Evolutionary conservation across 2,329 filamentous ascomycete genomes (phyloP).

Genomic region (Cylindrodendrum hubeiense): DNA sequence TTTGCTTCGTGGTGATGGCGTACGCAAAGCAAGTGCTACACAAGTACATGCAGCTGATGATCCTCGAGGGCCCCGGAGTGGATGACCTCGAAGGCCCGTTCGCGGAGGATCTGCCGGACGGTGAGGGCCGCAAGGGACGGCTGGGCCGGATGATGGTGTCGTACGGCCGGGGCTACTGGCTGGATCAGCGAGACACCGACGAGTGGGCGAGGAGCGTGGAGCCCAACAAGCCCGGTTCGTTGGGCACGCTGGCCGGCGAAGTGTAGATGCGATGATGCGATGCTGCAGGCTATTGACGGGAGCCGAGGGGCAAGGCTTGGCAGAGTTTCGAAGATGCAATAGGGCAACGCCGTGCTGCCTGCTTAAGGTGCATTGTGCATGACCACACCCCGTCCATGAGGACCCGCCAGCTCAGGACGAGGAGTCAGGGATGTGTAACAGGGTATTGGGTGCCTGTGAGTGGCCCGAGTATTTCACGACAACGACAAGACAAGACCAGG

Average conservation of each 20-base stretch:
- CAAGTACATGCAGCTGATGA: conserved; percentile 65
- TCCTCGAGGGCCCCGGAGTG: conserved; percentile 61
- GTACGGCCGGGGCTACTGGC: conserved; percentile 83
- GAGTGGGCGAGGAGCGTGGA: conserved; percentile 75
- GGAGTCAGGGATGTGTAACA: background rate
- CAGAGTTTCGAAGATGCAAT: background rate
- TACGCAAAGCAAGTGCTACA: conserved; percentile 84
- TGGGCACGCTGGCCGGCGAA: conserved; percentile 52
- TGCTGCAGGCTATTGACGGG: conserved; percentile 21
- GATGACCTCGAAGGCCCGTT: conserved; percentile 75
- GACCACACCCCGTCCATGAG: background rate
- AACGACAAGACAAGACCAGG: conserved; percentile 8
- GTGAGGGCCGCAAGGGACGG: conserved; percentile 82
- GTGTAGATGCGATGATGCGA: conserved; percentile 40
- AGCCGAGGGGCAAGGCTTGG: conserved; percentile 1
- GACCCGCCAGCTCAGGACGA: background rate
- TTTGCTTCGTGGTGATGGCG: conserved; percentile 84
- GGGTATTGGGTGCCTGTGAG: conserved; percentile 1
- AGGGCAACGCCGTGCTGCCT: conserved; percentile 1
- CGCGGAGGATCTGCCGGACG: conserved; percentile 75
- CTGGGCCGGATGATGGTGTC: conserved; percentile 84
- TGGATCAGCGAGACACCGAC: conserved; percentile 75
- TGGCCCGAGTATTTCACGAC: conserved; percentile 4
- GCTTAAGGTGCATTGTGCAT: conserved; percentile 7
- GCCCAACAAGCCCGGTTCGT: conserved; percentile 67